These are phyloP conservation scores for Saccharomyces eubayanus DNA, from an alignment of 805 yeast species.

Conservation along the genomic window DNA sequence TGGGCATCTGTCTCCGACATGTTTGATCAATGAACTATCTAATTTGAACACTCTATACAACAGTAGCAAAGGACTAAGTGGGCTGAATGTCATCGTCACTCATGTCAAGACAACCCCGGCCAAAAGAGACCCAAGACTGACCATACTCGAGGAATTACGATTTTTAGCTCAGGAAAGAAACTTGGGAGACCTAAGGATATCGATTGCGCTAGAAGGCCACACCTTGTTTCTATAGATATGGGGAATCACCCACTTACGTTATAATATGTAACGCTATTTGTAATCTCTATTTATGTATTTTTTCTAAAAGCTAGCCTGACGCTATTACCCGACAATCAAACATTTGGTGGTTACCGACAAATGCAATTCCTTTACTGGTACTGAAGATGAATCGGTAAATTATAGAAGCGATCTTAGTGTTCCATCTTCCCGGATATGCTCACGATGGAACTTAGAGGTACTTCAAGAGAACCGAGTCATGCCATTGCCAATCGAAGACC, in stretches of 20 bases:
- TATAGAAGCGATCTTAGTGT: not conserved
- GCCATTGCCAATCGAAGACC: not conserved
- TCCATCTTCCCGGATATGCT: not conserved
- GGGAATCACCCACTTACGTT: not conserved
- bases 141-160: constrained; percentile 44
- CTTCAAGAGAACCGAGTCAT: not conserved
- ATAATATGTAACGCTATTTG: not conserved
- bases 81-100: constrained; percentile 34
- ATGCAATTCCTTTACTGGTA: not conserved
- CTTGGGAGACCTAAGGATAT: constrained; percentile 30
- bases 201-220: constrained; percentile 24
- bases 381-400: not conserved
- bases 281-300: not conserved
- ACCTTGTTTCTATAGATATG: constrained; percentile 4
- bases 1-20: constrained; percentile 74
- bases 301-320: not conserved
- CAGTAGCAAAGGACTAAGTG: constrained; percentile 33
- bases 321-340: not conserved
- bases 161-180: constrained; percentile 30
- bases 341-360: not conserved
- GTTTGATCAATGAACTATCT: constrained; percentile 50
- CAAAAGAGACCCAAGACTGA: constrained; percentile 47
- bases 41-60: constrained; percentile 32
- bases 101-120: constrained; percentile 42
- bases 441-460: not conserved